phyloP scores from a whole-genome alignment of 352 stramenopile species.

The Phytophthora citricola region DNA sequence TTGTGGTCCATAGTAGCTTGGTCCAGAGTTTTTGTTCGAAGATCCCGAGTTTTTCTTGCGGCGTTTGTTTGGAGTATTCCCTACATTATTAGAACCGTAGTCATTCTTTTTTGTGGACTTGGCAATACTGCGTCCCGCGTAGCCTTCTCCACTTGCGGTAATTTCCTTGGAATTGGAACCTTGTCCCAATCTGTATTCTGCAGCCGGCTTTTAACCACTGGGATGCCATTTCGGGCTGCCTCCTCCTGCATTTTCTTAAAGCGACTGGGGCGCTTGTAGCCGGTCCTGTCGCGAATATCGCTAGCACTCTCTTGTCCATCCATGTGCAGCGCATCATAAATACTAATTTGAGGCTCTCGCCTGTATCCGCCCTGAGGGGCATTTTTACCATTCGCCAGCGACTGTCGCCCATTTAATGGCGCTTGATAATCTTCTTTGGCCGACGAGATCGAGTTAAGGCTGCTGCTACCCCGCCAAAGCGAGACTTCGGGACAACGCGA shows the following conservation, averaged over 20 bases:
- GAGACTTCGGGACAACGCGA: constrained; percentile 33
- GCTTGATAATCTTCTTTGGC: constrained; percentile 3
- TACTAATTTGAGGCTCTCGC: constrained; percentile 59
- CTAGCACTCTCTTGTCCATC: constrained; percentile 43
- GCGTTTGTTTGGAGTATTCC: constrained; percentile 28
- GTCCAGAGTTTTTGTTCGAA: constrained; percentile 23
- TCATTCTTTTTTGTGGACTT: constrained; percentile 10
- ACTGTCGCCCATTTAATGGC: constrained; percentile 10
- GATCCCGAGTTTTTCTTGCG: constrained; percentile 29
- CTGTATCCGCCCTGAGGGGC: constrained; percentile 30
- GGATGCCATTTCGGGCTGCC: constrained; percentile 44
- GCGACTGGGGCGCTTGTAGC: constrained; percentile 58
- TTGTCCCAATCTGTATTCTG: constrained; percentile 57
- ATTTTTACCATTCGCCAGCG: constrained; percentile 20
- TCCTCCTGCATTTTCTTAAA: constrained; percentile 67
- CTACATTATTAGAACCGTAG: constrained; percentile 11
- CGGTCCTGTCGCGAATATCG: constrained; percentile 36
- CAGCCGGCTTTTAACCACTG: constrained; percentile 44
- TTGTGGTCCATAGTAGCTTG: constrained; percentile 49
- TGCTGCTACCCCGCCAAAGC: constrained; percentile 31
- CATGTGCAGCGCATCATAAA: constrained; percentile 67
- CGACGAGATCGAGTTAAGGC: constrained; percentile 3
- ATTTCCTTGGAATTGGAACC: constrained; percentile 57
- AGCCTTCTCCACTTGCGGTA: constrained; percentile 16
- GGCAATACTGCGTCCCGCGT: background rate